Conservation (phyloP, 2,329 filamentous ascomycete genomes). For the Beauveria caledonica region DNA sequence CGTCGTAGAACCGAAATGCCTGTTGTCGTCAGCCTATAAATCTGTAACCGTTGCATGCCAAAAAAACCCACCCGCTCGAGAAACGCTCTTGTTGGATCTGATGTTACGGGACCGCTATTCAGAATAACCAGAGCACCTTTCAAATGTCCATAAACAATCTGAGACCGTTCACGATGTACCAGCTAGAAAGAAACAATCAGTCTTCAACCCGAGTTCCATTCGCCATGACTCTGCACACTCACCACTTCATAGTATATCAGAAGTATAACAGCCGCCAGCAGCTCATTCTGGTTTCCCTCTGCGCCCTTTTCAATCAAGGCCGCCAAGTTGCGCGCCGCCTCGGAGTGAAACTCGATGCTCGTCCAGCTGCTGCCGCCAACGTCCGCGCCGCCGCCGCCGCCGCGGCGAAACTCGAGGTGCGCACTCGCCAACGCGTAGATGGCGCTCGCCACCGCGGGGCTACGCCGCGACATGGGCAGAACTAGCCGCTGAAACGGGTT, state of each 20-base stretch:
- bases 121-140: slow-evolving; percentile 56
- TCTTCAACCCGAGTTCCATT: too few relatives aligned
- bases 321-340: slow-evolving; percentile 49
- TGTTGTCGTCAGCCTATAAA: slow-evolving; percentile 19
- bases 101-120: slow-evolving; percentile 35
- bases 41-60: background rate
- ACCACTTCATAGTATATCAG: slow-evolving; percentile 58
- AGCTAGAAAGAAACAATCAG: slow-evolving; percentile 31
- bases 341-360: slow-evolving; percentile 51
- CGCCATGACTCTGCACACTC: slow-evolving; percentile 20
- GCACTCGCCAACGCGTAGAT: slow-evolving; percentile 78
- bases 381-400: slow-evolving; percentile 41
- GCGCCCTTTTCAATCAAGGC: slow-evolving; percentile 46
- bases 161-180: slow-evolving; percentile 51
- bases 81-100: slow-evolving; percentile 46
- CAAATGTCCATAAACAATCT: slow-evolving; percentile 52
- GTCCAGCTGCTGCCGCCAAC: slow-evolving; percentile 35
- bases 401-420: slow-evolving; percentile 63
- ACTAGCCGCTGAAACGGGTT: slow-evolving; percentile 57
- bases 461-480: slow-evolving; percentile 48
- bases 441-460: slow-evolving; percentile 63
- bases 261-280: slow-evolving; percentile 53
- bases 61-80: slow-evolving; percentile 44
- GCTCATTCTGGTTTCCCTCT: slow-evolving; percentile 44
- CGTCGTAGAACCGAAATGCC: slow-evolving; percentile 59